Percentiles rank a stretch among this genome's conserved stretches.
Conservation (phyloP, 1,284 basidiomycete genomes). For the Meripilus lineatus region DNA sequence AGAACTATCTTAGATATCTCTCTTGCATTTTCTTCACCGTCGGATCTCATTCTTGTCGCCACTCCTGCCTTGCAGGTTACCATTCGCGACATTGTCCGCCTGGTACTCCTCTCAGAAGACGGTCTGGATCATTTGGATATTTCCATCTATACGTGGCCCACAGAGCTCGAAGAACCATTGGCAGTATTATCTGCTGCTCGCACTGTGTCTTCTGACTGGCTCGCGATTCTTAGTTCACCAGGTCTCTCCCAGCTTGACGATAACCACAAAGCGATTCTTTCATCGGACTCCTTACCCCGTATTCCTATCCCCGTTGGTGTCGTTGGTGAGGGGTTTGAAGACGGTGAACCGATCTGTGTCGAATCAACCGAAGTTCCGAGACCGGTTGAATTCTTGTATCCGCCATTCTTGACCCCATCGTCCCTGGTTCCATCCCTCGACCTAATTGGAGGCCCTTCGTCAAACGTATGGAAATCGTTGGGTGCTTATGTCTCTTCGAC, state of each 20-base stretch:
- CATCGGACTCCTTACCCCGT: too few species aligned
- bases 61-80: constrained; percentile 33
- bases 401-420: constrained; percentile 49
- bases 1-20: too few species aligned
- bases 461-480: constrained; percentile 38
- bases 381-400: constrained; percentile 44
- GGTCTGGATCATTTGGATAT: constrained; percentile 35
- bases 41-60: constrained; percentile 46
- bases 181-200: constrained; percentile 32
- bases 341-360: constrained; percentile 26
- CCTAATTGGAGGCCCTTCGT: constrained; percentile 14
- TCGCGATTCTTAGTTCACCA: constrained; percentile 37
- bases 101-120: constrained; percentile 23
- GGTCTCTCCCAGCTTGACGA: neutral
- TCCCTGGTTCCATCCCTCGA: constrained; percentile 26
- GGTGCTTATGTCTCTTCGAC: constrained; percentile 30
- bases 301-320: constrained; percentile 41
- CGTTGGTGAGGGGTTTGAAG: constrained; percentile 30
- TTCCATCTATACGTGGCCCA: constrained; percentile 35
- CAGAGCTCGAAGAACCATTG: constrained; percentile 20
- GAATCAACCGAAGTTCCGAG: constrained; percentile 23
- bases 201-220: constrained; percentile 40
- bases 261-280: too few species aligned
- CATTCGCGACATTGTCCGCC: constrained; percentile 32
- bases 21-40: too few species aligned